phyloP scores from a whole-genome alignment of 2,329 filamentous ascomycete genomes.

The Blastomyces emzantsi region DNA sequence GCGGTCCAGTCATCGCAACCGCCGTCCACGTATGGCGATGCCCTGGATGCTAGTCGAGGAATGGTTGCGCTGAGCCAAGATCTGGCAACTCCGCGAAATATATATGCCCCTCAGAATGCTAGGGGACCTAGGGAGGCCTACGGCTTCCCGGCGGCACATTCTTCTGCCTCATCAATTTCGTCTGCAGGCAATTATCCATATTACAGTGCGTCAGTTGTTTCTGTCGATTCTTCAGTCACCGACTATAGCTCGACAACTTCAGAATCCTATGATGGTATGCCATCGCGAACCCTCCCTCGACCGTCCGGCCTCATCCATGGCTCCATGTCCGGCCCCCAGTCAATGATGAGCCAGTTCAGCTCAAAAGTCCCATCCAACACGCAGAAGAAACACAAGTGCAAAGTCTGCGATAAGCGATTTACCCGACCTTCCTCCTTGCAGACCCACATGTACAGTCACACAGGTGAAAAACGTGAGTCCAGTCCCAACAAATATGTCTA shows the following conservation, averaged over 20 bases:
- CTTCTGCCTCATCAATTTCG: slow-evolving; percentile 90
- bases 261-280: slow-evolving; percentile 69
- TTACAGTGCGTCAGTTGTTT: slow-evolving; percentile 67
- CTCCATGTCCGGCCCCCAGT: slow-evolving; percentile 71
- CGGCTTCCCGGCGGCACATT: slow-evolving; percentile 79
- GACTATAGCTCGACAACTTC: slow-evolving; percentile 88
- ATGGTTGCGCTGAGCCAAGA: slow-evolving; percentile 97
- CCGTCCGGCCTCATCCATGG: slow-evolving; percentile 57
- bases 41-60: slow-evolving; percentile 82
- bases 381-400: slow-evolving; percentile 99
- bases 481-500: neutral
- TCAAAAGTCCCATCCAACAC: slow-evolving; percentile 93
- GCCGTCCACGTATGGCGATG: slow-evolving; percentile 69
- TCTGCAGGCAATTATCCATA: slow-evolving; percentile 73
- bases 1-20: slow-evolving; percentile 46
- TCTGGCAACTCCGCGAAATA: slow-evolving; percentile 66
- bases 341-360: slow-evolving; percentile 98
- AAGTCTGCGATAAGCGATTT: slow-evolving; percentile 96
- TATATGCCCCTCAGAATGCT: slow-evolving; percentile 63
- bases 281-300: slow-evolving; percentile 73
- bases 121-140: slow-evolving; percentile 77
- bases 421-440: slow-evolving; percentile 89
- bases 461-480: slow-evolving; percentile 89
- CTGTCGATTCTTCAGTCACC: slow-evolving; percentile 67
- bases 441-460: slow-evolving; percentile 98